phyloP scores from a whole-genome alignment of 768 basidiomycete species.

The Terana coerulea region DNA sequence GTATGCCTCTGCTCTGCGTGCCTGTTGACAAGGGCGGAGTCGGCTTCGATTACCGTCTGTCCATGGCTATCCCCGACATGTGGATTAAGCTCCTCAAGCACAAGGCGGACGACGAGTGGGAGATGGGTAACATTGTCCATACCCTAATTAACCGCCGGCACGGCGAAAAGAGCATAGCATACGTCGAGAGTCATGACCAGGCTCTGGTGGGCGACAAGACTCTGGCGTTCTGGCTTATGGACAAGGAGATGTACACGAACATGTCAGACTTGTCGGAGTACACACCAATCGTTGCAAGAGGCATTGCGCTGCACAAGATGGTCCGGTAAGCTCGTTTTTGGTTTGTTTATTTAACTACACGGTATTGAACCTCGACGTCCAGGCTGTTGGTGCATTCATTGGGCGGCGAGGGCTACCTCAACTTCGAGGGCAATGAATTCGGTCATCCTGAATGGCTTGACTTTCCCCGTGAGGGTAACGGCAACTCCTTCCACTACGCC shows the following conservation, averaged over 20 bases:
- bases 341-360: neutral
- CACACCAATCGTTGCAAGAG: conserved; percentile 85
- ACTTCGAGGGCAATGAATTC: conserved; percentile 98
- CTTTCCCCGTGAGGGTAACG: conserved; percentile 95
- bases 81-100: conserved; percentile 99
- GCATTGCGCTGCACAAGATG: conserved; percentile 94
- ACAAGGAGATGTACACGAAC: conserved; percentile 98
- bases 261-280: conserved; percentile 86
- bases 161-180: conserved; percentile 87
- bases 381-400: conserved; percentile 89
- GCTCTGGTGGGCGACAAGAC: conserved; percentile 99
- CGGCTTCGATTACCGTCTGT: conserved; percentile 96
- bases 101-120: conserved; percentile 81
- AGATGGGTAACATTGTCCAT: conserved; percentile 80
- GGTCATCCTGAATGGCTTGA: conserved; percentile 99
- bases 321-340: conserved; percentile 60
- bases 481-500: conserved; percentile 95
- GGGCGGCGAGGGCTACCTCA: conserved; percentile 96
- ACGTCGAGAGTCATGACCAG: conserved; percentile 97
- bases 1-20: conserved; percentile 92
- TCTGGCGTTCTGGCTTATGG: conserved; percentile 99
- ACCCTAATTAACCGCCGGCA: conserved; percentile 88
- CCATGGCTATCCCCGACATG: conserved; percentile 99
- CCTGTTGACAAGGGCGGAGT: conserved; percentile 81
- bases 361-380: neutral